Evolutionary conservation across 2,329 filamentous ascomycete genomes (phyloP).

Genomic region (Paecilomyces sp.): DNA sequence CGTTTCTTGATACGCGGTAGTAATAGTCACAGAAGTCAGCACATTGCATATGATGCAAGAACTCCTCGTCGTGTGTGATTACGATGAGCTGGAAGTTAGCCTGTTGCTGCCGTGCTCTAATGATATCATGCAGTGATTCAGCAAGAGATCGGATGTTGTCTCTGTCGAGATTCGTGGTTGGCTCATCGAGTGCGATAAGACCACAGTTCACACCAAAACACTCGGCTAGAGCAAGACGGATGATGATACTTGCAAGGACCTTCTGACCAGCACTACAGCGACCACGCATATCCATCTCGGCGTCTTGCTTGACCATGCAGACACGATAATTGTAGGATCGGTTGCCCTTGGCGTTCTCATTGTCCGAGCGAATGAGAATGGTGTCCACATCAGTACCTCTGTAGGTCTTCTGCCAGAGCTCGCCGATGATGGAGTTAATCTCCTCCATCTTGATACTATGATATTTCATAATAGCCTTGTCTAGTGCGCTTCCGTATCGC

Average conservation of each 20-base stretch:
- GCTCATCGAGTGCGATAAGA: constrained; percentile 92
- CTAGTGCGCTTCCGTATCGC: constrained; percentile 74
- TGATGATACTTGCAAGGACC: constrained; percentile 93
- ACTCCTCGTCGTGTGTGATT: constrained; percentile 98
- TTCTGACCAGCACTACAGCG: constrained; percentile 95
- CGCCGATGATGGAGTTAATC: constrained; percentile 88
- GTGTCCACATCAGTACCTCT: constrained; percentile 96
- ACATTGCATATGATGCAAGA: constrained; percentile 86
- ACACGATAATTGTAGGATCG: constrained; percentile 95
- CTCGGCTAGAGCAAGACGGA: constrained; percentile 89
- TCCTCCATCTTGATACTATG: constrained; percentile 97
- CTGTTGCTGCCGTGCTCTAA: constrained; percentile 73
- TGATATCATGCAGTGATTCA: constrained; percentile 77
- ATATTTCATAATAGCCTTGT: constrained; percentile 96
- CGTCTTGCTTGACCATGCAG: constrained; percentile 94
- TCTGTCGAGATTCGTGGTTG: constrained; percentile 90
- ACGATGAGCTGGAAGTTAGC: constrained; percentile 96
- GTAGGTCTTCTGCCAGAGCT: constrained; percentile 96
- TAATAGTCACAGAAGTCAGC: constrained; percentile 90
- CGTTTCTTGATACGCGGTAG: constrained; percentile 76
- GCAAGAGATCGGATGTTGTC: constrained; percentile 93
- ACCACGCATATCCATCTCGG: constrained; percentile 98
- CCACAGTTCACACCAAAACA: constrained; percentile 96
- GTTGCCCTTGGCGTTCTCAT: constrained; percentile 66
- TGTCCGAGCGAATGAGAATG: constrained; percentile 89